A percentile compares a stretch with the other conserved stretches of the same genome.
These are phyloP conservation scores for Chlorella sp. DNA, from an alignment of 139 green algal genomes.

Conservation along the genomic window DNA sequence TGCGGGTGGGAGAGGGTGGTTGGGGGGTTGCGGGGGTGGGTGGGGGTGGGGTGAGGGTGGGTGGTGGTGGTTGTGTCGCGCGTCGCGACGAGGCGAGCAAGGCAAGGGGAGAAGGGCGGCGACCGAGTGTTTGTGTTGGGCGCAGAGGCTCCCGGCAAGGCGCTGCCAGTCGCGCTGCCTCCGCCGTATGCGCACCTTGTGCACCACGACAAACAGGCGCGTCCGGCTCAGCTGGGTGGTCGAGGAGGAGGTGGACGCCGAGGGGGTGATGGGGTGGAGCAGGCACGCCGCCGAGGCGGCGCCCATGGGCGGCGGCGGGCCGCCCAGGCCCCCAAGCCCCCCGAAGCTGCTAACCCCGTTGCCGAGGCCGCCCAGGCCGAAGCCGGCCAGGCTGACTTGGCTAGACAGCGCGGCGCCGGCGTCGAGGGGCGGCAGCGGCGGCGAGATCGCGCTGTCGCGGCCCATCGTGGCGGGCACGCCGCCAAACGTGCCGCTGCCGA, in stretches of 20 bases:
- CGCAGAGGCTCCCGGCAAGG: too few relatives aligned
- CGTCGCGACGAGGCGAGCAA: too few relatives aligned
- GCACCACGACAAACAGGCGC: conserved; percentile 86
- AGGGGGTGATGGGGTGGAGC: conserved; percentile 1
- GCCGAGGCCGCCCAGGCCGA: conserved; percentile 25
- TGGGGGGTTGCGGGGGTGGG: too few relatives aligned
- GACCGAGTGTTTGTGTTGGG: too few relatives aligned
- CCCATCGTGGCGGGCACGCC: not conserved
- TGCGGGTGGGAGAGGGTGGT: conserved; percentile 21
- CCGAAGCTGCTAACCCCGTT: conserved; percentile 25
- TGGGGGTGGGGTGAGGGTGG: too few relatives aligned
- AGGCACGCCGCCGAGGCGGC: conserved; percentile 10
- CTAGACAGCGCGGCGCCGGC: not conserved
- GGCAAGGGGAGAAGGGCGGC: too few relatives aligned
- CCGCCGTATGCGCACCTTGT: conserved; percentile 74
- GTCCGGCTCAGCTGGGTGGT: conserved; percentile 54
- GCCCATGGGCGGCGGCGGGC: too few relatives aligned
- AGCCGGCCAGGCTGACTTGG: conserved; percentile 28
- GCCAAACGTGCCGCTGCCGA: conserved; percentile 5
- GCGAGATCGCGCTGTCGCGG: too few relatives aligned
- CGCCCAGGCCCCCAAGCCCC: conserved; percentile 16
- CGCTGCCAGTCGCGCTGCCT: too few relatives aligned
- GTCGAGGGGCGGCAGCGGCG: conserved; percentile 17
- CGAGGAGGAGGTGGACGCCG: not conserved
- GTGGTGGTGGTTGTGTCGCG: too few relatives aligned